These are phyloP conservation scores for Ogataea hybrid DNA, from an alignment of 1,139 yeast genomes.

Conservation along the genomic window DNA sequence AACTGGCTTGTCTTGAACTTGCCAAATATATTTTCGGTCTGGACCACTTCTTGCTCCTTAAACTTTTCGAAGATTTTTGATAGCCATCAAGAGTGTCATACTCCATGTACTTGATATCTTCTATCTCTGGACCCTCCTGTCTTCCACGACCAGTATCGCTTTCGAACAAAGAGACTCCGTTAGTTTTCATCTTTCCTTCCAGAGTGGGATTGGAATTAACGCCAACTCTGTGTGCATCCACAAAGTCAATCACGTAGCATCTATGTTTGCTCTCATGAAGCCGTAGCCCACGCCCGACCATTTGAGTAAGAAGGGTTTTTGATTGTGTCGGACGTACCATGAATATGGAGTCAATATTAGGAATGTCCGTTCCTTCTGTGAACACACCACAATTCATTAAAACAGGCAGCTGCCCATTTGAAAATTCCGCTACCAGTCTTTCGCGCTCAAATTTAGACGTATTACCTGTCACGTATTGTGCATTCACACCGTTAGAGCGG, in stretches of 20 bases:
- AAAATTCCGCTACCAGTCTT: slow-evolving; percentile 55
- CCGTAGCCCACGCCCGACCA: slow-evolving; percentile 90
- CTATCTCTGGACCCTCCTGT: slow-evolving; percentile 7
- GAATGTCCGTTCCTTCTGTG: slow-evolving; percentile 96
- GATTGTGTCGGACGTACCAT: slow-evolving; percentile 84
- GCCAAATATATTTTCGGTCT: slow-evolving; percentile 14
- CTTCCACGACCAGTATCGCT: background rate
- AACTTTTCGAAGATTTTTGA: slow-evolving; percentile 29
- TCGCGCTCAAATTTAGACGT: slow-evolving; percentile 56
- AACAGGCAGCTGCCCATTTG: slow-evolving; percentile 62
- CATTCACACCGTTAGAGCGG: slow-evolving; percentile 58
- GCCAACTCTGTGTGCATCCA: slow-evolving; percentile 57
- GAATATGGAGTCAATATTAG: slow-evolving; percentile 79
- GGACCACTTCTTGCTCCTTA: slow-evolving; percentile 9
- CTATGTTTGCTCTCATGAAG: slow-evolving; percentile 55
- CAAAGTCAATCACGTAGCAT: slow-evolving; percentile 80
- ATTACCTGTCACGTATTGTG: slow-evolving; percentile 71
- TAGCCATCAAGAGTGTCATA: slow-evolving; percentile 27
- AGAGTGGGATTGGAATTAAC: slow-evolving; percentile 62
- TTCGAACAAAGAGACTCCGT: slow-evolving; percentile 15
- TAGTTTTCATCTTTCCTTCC: slow-evolving; percentile 39
- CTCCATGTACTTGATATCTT: slow-evolving; percentile 28
- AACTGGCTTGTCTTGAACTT: slow-evolving; percentile 10
- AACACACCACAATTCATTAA: slow-evolving; percentile 86
- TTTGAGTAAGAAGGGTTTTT: slow-evolving; percentile 68